Percentiles rank a stretch among this genome's conserved stretches.
Conservation (phyloP, 176 grass and related monocot genomes). For the Thinopyrum elongatum region DNA sequence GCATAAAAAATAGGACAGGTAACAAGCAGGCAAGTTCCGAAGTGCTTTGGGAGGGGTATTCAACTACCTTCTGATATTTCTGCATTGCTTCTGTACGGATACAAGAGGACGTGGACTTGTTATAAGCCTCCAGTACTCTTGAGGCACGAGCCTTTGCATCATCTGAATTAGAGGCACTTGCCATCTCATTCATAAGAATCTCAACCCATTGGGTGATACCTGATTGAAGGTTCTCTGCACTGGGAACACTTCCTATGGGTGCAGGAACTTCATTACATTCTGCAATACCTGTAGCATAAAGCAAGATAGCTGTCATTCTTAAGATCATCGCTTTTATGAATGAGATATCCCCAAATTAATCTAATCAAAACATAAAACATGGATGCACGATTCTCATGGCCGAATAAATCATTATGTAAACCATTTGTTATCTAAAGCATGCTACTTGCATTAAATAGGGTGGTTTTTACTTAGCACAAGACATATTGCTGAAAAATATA, state of each 20-base stretch:
- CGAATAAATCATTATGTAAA: neutral
- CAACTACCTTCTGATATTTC: conserved; percentile 43
- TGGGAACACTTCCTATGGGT: conserved; percentile 2
- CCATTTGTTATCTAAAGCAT: neutral
- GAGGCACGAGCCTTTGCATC: conserved; percentile 45
- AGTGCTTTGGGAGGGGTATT: neutral
- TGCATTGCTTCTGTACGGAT: conserved; percentile 26
- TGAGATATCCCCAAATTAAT: neutral
- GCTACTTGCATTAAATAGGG: neutral
- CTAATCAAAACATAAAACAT: neutral
- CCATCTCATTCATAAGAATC: conserved; percentile 50
- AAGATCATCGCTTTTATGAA: neutral
- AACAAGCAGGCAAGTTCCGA: neutral
- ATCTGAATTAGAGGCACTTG: conserved; percentile 20
- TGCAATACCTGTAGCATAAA: conserved; percentile 13
- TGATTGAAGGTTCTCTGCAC: conserved; percentile 17
- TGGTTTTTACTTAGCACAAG: neutral
- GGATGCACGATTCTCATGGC: neutral
- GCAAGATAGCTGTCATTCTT: neutral
- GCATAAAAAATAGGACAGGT: neutral
- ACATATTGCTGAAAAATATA: neutral
- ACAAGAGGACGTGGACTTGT: conserved; percentile 22
- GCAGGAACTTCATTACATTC: neutral
- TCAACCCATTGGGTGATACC: conserved; percentile 45
- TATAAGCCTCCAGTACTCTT: conserved; percentile 44